Percentiles rank a stretch among this genome's conserved stretches.
phyloP scores from a whole-genome alignment of 225 moss, liverwort and hornwort genomes.

The Neckera pumila region DNA sequence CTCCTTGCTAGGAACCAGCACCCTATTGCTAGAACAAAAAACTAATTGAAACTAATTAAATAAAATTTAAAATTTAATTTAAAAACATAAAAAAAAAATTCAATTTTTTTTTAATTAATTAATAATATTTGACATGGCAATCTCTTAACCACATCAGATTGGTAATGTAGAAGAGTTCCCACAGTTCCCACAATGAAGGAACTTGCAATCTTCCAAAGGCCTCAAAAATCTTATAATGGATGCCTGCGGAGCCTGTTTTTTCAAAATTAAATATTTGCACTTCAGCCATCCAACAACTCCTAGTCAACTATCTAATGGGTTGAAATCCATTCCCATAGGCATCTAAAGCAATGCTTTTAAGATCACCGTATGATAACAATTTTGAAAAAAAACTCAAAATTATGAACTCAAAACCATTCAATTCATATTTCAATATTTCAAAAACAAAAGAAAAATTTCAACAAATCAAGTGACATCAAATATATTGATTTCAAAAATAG shows the following conservation, averaged over 20 bases:
- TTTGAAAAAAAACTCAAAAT: not conserved
- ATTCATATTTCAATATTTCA: not conserved
- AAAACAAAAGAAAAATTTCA: not conserved
- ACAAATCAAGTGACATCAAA: not conserved
- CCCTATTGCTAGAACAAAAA: too few species aligned
- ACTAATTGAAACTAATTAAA: too few species aligned
- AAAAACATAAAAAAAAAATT: too few species aligned
- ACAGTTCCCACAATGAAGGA: too few species aligned
- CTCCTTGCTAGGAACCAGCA: too few species aligned
- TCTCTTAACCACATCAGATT: too few species aligned
- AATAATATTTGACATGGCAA: too few species aligned
- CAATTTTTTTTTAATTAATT: too few species aligned
- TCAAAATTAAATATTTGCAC: not conserved
- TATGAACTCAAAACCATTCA: not conserved
- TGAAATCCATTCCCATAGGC: not conserved
- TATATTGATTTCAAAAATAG: not conserved
- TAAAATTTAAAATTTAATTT: too few species aligned
- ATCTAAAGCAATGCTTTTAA: not conserved
- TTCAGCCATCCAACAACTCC: not conserved
- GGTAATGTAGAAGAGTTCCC: too few species aligned
- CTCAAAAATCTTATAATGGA: not conserved
- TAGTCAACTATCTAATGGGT: not conserved
- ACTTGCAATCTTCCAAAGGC: too few species aligned
- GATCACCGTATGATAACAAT: not conserved
- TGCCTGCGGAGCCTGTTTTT: not conserved